phyloP scores from a whole-genome alignment of 2,329 filamentous ascomycete species.

The Teratosphaeria zuluensis region DNA sequence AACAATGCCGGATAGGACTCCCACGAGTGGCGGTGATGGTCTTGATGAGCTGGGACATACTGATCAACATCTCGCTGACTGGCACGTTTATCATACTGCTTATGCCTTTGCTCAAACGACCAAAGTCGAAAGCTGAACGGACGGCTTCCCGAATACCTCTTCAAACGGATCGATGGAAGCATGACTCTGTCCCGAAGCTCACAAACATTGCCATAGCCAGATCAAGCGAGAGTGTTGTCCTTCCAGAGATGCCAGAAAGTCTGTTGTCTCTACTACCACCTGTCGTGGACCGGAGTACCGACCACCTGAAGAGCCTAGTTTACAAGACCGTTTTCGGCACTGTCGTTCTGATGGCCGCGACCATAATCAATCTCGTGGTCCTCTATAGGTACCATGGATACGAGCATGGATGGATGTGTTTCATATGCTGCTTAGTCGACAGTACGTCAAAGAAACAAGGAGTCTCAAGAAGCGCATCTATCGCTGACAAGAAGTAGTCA shows the following conservation, averaged over 20 bases:
- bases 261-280: neutral
- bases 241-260: neutral
- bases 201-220: neutral
- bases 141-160: neutral
- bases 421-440: conserved; percentile 28
- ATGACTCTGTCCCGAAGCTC: neutral
- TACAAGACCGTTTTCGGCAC: conserved; percentile 30
- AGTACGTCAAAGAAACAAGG: neutral
- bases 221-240: neutral
- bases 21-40: conserved; percentile 27
- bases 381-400: conserved; percentile 21
- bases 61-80: conserved; percentile 32
- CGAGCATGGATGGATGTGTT: conserved; percentile 34
- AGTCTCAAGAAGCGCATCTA: neutral
- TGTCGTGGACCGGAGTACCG: conserved; percentile 12
- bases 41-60: conserved; percentile 29
- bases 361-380: conserved; percentile 28
- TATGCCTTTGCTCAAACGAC: conserved; percentile 15
- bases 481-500: conserved; percentile 3
- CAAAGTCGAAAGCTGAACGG: neutral
- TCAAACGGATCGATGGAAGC: neutral
- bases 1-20: conserved; percentile 31
- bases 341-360: conserved; percentile 30
- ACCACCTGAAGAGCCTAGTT: conserved; percentile 31
- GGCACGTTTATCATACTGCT: conserved; percentile 30